A percentile compares a stretch with the other conserved stretches of the same genome.
Evolutionary conservation across 257 asterid species (phyloP).

Genomic region (Rauvolfia tetraphylla): DNA sequence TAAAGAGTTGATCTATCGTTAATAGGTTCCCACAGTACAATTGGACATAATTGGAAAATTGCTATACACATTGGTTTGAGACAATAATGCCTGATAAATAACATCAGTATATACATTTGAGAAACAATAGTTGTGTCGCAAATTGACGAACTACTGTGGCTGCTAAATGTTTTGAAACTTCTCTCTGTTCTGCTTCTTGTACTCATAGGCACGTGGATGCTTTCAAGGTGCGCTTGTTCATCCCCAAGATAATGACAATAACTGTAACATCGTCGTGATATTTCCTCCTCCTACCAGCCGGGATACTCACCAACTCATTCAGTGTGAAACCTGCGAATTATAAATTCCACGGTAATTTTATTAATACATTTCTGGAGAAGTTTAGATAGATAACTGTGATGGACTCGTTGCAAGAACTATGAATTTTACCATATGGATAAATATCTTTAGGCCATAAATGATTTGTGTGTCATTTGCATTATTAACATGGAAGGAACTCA

Average conservation of each 20-base stretch:
- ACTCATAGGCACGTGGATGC: constrained; percentile 67
- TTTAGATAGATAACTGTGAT: no score
- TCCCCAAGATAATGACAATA: constrained; percentile 72
- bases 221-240: constrained; percentile 78
- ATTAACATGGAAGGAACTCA: background rate
- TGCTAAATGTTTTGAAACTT: background rate
- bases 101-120: constrained; percentile 7
- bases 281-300: constrained; percentile 87
- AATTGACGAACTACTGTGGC: background rate
- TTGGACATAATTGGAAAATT: background rate
- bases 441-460: background rate
- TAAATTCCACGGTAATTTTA: background rate
- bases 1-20: background rate
- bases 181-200: constrained; percentile 5
- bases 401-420: background rate
- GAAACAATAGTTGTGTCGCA: constrained; percentile 1
- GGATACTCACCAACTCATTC: constrained; percentile 87
- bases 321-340: constrained; percentile 64
- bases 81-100: constrained; percentile 2
- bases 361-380: background rate
- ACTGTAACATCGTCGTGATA: constrained; percentile 95
- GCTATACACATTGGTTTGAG: background rate
- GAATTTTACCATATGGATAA: background rate
- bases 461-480: background rate
- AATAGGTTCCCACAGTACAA: background rate